Evolutionary conservation across 495 filamentous ascomycete species (phyloP), one percentile per base, ranked within the genome.

Genomic region (Amphirosellinia nigrospora): DNA sequence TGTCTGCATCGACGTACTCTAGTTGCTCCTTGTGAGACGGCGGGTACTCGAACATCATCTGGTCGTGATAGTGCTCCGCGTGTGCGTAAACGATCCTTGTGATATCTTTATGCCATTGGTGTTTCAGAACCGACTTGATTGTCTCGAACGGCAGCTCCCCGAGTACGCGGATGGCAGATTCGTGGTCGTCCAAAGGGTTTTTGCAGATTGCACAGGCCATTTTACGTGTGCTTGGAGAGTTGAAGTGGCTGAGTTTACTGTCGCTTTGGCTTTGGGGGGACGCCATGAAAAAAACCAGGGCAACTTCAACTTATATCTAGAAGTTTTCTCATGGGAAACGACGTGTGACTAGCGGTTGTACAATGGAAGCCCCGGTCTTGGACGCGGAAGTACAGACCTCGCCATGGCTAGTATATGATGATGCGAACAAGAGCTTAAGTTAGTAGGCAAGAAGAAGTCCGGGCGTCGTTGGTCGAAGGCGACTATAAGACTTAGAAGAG

Each of bases 31-130:
- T 16, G n/a, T 58, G 60, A 0, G 45, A 15, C 10, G 30, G 46
- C 19, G 46, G 26, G 11, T 16, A 28, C 13, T 64, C 60, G 50
- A 70, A 63, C 38, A 70, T 1, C 21, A 38, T 46, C 50, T 64
- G 59, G 50, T 70, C 68, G 30, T 70, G 68, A 36, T 63, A 77
- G 55, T 77, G 71, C 61, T 75, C 70, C 4, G 75, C 70, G 48
- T 77, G 75, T 0, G 75, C 74, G 56, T 74, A 77, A 28, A 68
- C 70, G 19, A 77, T 67, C 21, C 72, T 67, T 28, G 66, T 52
- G 59, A 72, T 69, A 26, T 77, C 75, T 48, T 77, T 77, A 34
- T 73, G 70, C 75, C 75, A 77, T 41, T 77, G 75, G 50, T 77
- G 75, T 13, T 64, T 59, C 38, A 77, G 70, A 32, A 77, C 68